Percentiles rank a stretch among this genome's conserved stretches.
phyloP scores from a whole-genome alignment of 257 asterid genomes.

The Nicotiana knightiana region DNA sequence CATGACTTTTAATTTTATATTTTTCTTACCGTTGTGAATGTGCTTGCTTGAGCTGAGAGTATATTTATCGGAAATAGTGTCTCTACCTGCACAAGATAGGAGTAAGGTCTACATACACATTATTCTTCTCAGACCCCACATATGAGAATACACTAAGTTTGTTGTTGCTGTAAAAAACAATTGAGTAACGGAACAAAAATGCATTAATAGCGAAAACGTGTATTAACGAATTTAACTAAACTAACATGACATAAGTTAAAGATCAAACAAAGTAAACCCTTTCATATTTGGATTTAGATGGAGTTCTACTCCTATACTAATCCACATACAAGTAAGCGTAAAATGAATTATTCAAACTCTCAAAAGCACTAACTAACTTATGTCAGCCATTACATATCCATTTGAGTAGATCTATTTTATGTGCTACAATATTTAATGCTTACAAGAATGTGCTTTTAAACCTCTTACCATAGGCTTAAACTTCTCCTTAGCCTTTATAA shows the following conservation, averaged over 20 bases:
- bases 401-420: neutral
- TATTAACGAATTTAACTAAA: neutral
- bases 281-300: neutral
- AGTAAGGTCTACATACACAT: too few relatives aligned
- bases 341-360: neutral
- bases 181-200: too few relatives aligned
- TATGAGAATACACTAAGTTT: too few relatives aligned
- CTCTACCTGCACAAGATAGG: too few relatives aligned
- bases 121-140: too few relatives aligned
- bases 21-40: too few relatives aligned
- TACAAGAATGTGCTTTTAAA: neutral
- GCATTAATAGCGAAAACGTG: too few relatives aligned
- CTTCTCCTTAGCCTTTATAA: constrained; percentile 29
- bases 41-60: too few relatives aligned
- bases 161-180: too few relatives aligned
- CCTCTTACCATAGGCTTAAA: constrained; percentile 22
- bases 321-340: neutral
- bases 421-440: neutral
- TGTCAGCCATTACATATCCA: neutral
- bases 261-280: neutral
- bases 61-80: too few relatives aligned
- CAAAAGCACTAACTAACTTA: neutral
- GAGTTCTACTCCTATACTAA: neutral
- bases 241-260: neutral
- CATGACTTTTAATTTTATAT: too few relatives aligned